phyloP scores from a whole-genome alignment of 2,329 filamentous ascomycete genomes.

The Aspergillus felis region DNA sequence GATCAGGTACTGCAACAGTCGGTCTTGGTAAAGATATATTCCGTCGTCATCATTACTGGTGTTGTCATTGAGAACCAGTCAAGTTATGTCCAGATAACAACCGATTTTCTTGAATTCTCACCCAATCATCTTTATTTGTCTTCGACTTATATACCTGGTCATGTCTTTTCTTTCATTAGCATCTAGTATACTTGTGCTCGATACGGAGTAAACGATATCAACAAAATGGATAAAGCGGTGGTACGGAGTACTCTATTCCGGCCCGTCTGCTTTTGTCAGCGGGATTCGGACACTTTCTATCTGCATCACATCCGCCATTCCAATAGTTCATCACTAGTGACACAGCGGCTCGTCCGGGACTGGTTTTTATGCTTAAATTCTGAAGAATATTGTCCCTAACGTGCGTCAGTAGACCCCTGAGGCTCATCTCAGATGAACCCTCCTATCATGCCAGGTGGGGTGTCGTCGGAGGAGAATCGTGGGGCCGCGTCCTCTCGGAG shows the following conservation, averaged over 20 bases:
- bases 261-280: slow-evolving; percentile 3
- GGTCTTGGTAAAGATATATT: too few species aligned
- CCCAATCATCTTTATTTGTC: too few species aligned
- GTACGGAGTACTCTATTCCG: neutral
- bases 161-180: neutral
- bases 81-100: too few species aligned
- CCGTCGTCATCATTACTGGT: too few species aligned
- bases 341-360: neutral
- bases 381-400: neutral
- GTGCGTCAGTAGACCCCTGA: neutral
- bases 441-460: slow-evolving; percentile 11
- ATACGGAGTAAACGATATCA: neutral
- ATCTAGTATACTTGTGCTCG: too few species aligned
- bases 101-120: too few species aligned
- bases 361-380: neutral
- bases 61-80: too few species aligned
- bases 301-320: neutral
- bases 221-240: neutral
- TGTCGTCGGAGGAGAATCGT: slow-evolving; percentile 19
- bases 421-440: slow-evolving; percentile 12
- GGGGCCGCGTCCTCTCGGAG: slow-evolving; percentile 9
- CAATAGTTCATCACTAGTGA: neutral
- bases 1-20: too few species aligned
- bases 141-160: too few species aligned
- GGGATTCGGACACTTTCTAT: neutral